These are phyloP conservation scores for Prunus salicina DNA, from an alignment of 306 rosid genomes.

Conservation along the genomic window DNA sequence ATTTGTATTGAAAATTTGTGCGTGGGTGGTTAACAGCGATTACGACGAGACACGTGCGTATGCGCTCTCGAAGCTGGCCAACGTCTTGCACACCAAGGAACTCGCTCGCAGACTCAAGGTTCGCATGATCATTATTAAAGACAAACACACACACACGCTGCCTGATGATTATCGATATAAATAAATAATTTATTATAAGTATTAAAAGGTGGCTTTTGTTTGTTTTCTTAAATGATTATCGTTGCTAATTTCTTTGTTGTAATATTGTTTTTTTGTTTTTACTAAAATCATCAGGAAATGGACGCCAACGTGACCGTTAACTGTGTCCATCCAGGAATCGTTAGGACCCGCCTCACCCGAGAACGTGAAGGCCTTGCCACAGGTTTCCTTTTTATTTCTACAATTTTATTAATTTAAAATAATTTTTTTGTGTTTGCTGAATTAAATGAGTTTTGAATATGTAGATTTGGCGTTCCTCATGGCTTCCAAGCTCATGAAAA, in stretches of 20 bases:
- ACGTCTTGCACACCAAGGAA: conserved; percentile 77
- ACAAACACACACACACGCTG: neutral
- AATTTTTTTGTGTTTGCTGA: neutral
- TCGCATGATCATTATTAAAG: neutral
- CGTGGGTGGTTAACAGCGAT: conserved; percentile 33
- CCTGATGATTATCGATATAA: neutral
- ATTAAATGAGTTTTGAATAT: conserved; percentile 2
- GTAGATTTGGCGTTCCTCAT: conserved; percentile 82
- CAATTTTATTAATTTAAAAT: neutral
- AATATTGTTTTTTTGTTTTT: neutral
- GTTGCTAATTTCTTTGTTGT: neutral
- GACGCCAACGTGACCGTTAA: conserved; percentile 77
- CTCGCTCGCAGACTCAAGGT: conserved; percentile 81
- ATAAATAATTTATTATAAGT: neutral
- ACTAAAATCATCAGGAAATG: conserved; percentile 56
- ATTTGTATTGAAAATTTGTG: neutral
- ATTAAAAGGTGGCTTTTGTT: conserved; percentile 35
- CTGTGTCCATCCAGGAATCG: conserved; percentile 93
- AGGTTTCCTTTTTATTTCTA: conserved; percentile 33
- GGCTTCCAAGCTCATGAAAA: conserved; percentile 81
- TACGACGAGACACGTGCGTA: conserved; percentile 98
- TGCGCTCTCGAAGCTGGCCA: conserved; percentile 98
- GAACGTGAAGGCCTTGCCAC: conserved; percentile 86
- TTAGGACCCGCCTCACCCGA: conserved; percentile 84
- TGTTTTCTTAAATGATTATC: neutral